phyloP scores from a whole-genome alignment of 352 stramenopile genomes.

The Nothophytophthora sp. region DNA sequence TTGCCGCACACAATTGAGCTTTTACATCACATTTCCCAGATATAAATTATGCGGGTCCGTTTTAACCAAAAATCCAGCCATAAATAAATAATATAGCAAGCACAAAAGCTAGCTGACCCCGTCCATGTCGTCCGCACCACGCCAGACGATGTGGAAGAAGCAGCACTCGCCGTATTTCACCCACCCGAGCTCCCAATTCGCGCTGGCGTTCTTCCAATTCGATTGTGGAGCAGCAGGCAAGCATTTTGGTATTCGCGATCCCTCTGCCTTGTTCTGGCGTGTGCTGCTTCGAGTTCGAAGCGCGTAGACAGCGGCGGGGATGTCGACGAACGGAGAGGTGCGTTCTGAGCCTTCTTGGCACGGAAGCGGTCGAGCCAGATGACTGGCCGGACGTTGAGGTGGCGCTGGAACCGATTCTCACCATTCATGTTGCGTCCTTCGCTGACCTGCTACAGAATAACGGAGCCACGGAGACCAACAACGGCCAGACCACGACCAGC shows the following conservation, averaged over 20 bases:
- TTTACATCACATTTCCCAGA: no score
- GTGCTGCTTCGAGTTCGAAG: not conserved
- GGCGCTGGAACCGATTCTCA: constrained; percentile 8
- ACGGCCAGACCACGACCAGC: constrained; percentile 18
- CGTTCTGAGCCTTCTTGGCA: not conserved
- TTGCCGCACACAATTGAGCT: no score
- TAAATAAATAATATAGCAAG: no score
- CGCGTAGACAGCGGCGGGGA: constrained; percentile 2
- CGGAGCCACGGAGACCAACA: constrained; percentile 10
- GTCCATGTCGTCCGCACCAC: constrained; percentile 13
- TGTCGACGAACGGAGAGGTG: constrained; percentile 19
- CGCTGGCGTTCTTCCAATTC: constrained; percentile 10
- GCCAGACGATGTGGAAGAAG: no score
- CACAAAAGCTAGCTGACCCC: constrained; percentile 11
- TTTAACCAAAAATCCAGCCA: constrained; percentile 15
- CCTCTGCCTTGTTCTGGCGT: no score
- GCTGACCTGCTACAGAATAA: constrained; percentile 1
- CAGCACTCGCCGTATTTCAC: constrained; percentile 12
- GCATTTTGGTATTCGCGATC: not conserved
- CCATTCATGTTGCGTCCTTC: not conserved
- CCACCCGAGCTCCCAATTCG: constrained; percentile 3
- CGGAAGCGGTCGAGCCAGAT: not conserved
- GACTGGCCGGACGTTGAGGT: not conserved
- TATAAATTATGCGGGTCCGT: no score
- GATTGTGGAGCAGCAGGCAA: not conserved